Conservation (phyloP, 345 rosid species). For the Lepidium didymum region DNA sequence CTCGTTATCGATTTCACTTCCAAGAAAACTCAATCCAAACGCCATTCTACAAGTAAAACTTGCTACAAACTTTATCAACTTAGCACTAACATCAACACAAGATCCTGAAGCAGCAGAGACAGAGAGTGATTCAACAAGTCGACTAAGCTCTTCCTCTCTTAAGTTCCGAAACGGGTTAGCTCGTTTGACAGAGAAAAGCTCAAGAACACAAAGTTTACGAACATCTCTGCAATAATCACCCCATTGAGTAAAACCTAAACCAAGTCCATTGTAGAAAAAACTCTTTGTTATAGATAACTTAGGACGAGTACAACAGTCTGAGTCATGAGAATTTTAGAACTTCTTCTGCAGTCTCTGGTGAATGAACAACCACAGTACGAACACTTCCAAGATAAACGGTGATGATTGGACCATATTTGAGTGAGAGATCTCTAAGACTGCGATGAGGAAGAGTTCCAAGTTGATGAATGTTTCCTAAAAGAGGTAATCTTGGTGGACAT, state of each 20-base stretch:
- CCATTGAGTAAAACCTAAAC: constrained; percentile 37
- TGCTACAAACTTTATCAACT: constrained; percentile 20
- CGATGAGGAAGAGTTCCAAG: constrained; percentile 42
- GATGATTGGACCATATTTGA: constrained; percentile 44
- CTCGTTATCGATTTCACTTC: constrained; percentile 25
- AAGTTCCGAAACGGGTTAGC: constrained; percentile 33
- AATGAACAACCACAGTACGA: constrained; percentile 41
- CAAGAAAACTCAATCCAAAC: constrained; percentile 18
- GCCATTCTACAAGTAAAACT: constrained; percentile 27
- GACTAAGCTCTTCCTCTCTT: constrained; percentile 36
- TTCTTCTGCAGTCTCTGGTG: constrained; percentile 39
- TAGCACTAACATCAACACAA: constrained; percentile 24
- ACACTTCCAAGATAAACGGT: constrained; percentile 39
- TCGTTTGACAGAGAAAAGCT: constrained; percentile 36
- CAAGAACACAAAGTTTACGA: constrained; percentile 31
- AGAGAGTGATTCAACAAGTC: constrained; percentile 21
- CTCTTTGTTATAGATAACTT: constrained; percentile 11
- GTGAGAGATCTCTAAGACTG: constrained; percentile 31
- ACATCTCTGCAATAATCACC: constrained; percentile 29
- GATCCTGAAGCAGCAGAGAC: constrained; percentile 14
- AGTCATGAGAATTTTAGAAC: constrained; percentile 35
- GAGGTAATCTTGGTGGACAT: constrained; percentile 35
- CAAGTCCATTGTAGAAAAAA: constrained; percentile 32
- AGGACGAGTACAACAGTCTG: constrained; percentile 39
- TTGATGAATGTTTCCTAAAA: constrained; percentile 46